Evolutionary conservation across 139 green algal species (phyloP).

Genomic region (Ettlia oleoabundans): DNA sequence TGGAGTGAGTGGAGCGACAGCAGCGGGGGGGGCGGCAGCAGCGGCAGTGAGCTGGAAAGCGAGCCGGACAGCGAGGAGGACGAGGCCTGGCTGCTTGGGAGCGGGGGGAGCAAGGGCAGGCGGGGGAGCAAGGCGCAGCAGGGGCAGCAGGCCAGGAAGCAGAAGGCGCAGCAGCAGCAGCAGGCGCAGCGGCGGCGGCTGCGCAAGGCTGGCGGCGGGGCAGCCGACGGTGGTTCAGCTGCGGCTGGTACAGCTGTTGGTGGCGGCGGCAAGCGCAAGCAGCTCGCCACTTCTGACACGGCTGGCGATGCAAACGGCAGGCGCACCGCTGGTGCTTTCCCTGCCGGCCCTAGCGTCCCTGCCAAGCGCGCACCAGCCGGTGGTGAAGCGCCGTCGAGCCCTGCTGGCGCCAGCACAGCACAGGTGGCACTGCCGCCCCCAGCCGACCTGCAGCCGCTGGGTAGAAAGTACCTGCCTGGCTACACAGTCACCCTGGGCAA

Average conservation of each 20-base stretch:
- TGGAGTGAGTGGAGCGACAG: no score
- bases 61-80: constrained; percentile 1
- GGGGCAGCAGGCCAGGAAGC: not conserved
- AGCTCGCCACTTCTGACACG: no score
- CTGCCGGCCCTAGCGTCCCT: no score
- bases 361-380: no score
- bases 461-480: constrained; percentile 7
- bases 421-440: not conserved
- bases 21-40: no score
- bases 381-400: not conserved
- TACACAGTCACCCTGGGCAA: constrained; percentile 14
- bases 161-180: not conserved
- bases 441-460: constrained; percentile 7
- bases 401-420: not conserved
- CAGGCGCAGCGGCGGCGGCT: constrained; percentile 7
- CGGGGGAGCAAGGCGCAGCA: not conserved
- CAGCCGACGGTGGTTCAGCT: no score
- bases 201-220: constrained; percentile 1
- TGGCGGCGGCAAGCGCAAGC: not conserved
- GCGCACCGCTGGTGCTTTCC: no score
- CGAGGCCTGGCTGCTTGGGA: not conserved
- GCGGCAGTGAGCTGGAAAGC: not conserved
- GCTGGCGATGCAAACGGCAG: not conserved
- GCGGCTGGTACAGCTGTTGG: not conserved
- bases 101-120: not conserved